Evolutionary conservation across 75 land plant genomes (phyloP), one percentile per base, ranked within the genome.

Genomic region (Cupressus sempervirens): DNA sequence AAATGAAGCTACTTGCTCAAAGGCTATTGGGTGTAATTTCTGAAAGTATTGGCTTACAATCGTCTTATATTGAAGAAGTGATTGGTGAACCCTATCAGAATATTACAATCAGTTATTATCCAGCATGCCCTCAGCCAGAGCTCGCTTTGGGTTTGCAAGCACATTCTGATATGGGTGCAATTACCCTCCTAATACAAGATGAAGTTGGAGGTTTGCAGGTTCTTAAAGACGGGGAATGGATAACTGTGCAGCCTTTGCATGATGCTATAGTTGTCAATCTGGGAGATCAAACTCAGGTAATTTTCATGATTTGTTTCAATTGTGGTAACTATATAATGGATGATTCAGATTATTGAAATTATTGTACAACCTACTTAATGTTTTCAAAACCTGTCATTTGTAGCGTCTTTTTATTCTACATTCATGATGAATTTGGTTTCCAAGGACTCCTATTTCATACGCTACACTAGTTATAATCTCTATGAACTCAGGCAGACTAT

Each of bases 71-170:
- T 9, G 88, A 91, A 84, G 96, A 96, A 10, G 94, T 91, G 20
- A 88, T 94, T 81, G 96, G 96, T 53, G 99, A 96, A 75, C 88
- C 94, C 16, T 92, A 92, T 80, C 99, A 97, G 91, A 97, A 97
- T 86, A 91, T 97, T n/a, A 92, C 95, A 0, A 88, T 97, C 18
- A 97, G 97, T 84, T 97, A 92, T 84, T 97, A 97, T 85, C 95
- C 99, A 9, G 92, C 96, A 13, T 97, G 99, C 81, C 96, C 99
- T 29, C 96, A 94, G 87, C 99, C 99, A 29, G 96, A 97, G 73
- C 92, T 97, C 13, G 93, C 92, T 0, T 90, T 97, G 65, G 99
- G 99, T 34, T 77, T 97, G 83, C 99, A 97, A 85, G 48, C 99
- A 29, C 99, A 97, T 91, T 97, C 99, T 18, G 99, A 97, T 85